A percentile compares a stretch with the other conserved stretches of the same genome.
Conservation (phyloP, 2,329 filamentous ascomycete genomes). For the Ascomycota sp. region DNA sequence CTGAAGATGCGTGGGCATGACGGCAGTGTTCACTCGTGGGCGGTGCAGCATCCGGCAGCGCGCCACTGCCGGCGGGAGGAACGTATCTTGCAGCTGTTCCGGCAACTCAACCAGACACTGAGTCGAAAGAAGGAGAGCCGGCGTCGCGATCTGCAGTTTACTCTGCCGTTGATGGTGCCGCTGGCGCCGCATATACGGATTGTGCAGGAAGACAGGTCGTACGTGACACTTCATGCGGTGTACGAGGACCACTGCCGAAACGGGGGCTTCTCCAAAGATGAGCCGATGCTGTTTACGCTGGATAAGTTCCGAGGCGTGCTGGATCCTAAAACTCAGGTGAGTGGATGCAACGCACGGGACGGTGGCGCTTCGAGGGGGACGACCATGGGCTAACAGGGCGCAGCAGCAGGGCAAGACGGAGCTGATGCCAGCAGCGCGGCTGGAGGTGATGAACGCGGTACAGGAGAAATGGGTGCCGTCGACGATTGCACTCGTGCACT, state of each 20-base stretch:
- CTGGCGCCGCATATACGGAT: slow-evolving; percentile 85
- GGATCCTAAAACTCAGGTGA: slow-evolving; percentile 38
- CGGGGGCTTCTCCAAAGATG: slow-evolving; percentile 74
- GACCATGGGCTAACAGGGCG: slow-evolving; percentile 1
- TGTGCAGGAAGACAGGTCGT: slow-evolving; percentile 85
- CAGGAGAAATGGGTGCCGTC: slow-evolving; percentile 82
- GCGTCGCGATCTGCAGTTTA: slow-evolving; percentile 84
- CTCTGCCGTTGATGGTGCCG: slow-evolving; percentile 84
- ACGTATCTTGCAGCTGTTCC: slow-evolving; percentile 83
- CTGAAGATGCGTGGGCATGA: slow-evolving; percentile 94
- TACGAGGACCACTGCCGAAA: slow-evolving; percentile 92
- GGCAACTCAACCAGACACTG: slow-evolving; percentile 85
- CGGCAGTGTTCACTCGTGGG: slow-evolving; percentile 88
- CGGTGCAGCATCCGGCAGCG: slow-evolving; percentile 85
- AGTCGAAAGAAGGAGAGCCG: slow-evolving; percentile 86
- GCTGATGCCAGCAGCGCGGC: slow-evolving; percentile 46
- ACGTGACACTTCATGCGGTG: slow-evolving; percentile 80
- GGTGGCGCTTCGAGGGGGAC: no score
- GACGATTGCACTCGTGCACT: slow-evolving; percentile 66
- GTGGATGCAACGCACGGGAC: slow-evolving; percentile 13
- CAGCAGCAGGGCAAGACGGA: slow-evolving; percentile 38
- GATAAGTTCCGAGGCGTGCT: slow-evolving; percentile 66
- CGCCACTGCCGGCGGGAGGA: slow-evolving; percentile 85
- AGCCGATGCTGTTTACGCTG: slow-evolving; percentile 84
- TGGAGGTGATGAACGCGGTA: slow-evolving; percentile 87